Evolutionary conservation across 2,329 filamentous ascomycete species (phyloP).

Genomic region (Conoideocrella luteorostrata): DNA sequence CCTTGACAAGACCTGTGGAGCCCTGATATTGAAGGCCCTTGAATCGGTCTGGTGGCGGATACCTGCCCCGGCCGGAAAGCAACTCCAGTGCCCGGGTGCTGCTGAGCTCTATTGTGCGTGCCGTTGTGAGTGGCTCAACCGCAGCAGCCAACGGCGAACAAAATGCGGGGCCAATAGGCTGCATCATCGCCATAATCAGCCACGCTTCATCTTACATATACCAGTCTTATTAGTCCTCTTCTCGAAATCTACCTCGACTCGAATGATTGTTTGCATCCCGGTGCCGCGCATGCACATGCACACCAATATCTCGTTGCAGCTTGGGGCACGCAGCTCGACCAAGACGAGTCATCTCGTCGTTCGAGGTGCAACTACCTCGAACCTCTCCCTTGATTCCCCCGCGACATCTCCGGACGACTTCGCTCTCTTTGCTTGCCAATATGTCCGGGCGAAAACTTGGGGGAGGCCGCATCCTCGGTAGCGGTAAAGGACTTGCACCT

Average conservation of each 20-base stretch:
- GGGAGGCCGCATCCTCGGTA: slow-evolving; percentile 86
- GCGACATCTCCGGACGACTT: background rate
- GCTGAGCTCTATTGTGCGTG: background rate
- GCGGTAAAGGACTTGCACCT: slow-evolving; percentile 73
- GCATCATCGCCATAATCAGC: slow-evolving; percentile 6
- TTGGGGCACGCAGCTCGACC: slow-evolving; percentile 27
- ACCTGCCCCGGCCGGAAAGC: no score
- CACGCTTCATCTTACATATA: no score
- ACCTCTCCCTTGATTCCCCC: background rate
- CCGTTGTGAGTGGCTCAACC: background rate
- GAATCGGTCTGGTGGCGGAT: no score
- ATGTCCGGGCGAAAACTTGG: slow-evolving; percentile 87
- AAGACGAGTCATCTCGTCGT: slow-evolving; percentile 24
- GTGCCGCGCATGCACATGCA: slow-evolving; percentile 8
- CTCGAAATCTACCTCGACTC: background rate
- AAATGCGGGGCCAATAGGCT: background rate
- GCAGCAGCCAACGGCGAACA: background rate
- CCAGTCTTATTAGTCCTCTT: no score
- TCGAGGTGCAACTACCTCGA: slow-evolving; percentile 8
- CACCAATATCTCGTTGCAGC: slow-evolving; percentile 19
- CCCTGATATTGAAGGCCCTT: no score
- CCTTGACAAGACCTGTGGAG: no score
- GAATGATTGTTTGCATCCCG: background rate
- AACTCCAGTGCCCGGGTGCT: no score
- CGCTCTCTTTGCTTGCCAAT: slow-evolving; percentile 13